Evolutionary conservation across 208 protist genomes (phyloP), one percentile per base, ranked within the genome.

Genomic region (Acanthamoeba castellanii): DNA sequence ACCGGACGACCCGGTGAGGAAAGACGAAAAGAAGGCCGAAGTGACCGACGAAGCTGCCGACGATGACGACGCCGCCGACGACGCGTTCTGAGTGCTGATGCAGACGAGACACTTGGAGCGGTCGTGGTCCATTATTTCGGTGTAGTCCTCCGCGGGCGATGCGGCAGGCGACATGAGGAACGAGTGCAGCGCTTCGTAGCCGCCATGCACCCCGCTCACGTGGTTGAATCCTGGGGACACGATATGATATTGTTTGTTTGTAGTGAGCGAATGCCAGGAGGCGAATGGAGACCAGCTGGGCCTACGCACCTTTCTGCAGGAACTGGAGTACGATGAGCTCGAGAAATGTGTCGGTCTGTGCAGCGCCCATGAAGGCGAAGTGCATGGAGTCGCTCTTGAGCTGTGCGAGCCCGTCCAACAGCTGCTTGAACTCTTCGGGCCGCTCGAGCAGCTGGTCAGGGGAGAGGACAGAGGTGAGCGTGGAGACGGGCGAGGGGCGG

Each of bases 281-380:
- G 4, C 13, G 8, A 55, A 61, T 22, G 32, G n/a, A 20, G 7
- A 42, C 9, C 22, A 11, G 37, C 11, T 3, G 72, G 42, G 72
- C 20, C 37, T 42, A 18, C 13, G 52, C 30, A 89, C 82, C 82
- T 6, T 89, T 59, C 50, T 89, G 82, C 50, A 89, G 32, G 82
- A 89, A 89, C 37, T 89, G 82, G 18, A 89, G 50, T 0, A 89
- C 82, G 27, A 66, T 64, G 30, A 89, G 82, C 52, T 89, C 82
- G 32, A 89, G 82, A 20, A 68, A 89, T 3, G 82, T 89, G 14
- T 89, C 82, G 14, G 55, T 22, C 0, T 59, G n/a, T 13, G 55
- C 8, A 30, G 82, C 27, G 18, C 82, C 82, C 47, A 66, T 68
- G 47, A 59, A 34, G 22, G 55, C 13, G 20, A 89, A 89, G 30